Conservation (phyloP, 768 basidiomycete species). For the Candolleomyces aberdarensis region DNA sequence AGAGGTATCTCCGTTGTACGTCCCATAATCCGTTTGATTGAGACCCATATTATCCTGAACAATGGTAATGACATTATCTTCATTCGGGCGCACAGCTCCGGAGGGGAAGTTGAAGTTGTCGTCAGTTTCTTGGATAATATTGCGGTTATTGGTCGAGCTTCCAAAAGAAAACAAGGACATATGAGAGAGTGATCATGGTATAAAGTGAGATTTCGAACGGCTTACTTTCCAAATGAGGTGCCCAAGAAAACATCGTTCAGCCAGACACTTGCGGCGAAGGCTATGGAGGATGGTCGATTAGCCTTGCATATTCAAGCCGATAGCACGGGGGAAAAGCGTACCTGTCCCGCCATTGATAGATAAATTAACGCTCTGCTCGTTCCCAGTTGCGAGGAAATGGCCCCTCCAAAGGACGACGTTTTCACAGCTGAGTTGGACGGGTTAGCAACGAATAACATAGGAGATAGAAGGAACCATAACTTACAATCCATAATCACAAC, state of each 20-base stretch:
- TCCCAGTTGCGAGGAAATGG: constrained; percentile 64
- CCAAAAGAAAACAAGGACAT: too few relatives aligned
- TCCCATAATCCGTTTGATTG: not conserved
- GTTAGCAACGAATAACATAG: constrained; percentile 4
- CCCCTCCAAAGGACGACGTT: constrained; percentile 81
- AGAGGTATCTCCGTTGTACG: constrained; percentile 37
- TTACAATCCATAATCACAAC: constrained; percentile 85
- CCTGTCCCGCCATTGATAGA: constrained; percentile 82
- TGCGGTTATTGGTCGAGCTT: constrained; percentile 57
- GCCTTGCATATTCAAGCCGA: not conserved
- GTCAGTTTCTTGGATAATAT: constrained; percentile 65
- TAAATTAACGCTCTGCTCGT: constrained; percentile 63
- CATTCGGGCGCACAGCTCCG: constrained; percentile 44
- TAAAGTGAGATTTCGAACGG: too few relatives aligned
- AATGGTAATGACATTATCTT: constrained; percentile 76
- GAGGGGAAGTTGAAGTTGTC: constrained; percentile 60
- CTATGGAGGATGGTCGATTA: constrained; percentile 27
- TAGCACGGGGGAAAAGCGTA: constrained; percentile 17
- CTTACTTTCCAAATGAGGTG: constrained; percentile 64
- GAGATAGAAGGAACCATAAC: constrained; percentile 16
- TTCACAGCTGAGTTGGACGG: constrained; percentile 57
- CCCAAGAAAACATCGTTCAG: constrained; percentile 68
- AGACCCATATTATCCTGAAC: constrained; percentile 50
- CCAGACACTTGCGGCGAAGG: constrained; percentile 83
- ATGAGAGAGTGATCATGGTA: too few relatives aligned